Conservation (phyloP, 495 filamentous ascomycete genomes). For the Umbilicaria muhlenbergii region DNA sequence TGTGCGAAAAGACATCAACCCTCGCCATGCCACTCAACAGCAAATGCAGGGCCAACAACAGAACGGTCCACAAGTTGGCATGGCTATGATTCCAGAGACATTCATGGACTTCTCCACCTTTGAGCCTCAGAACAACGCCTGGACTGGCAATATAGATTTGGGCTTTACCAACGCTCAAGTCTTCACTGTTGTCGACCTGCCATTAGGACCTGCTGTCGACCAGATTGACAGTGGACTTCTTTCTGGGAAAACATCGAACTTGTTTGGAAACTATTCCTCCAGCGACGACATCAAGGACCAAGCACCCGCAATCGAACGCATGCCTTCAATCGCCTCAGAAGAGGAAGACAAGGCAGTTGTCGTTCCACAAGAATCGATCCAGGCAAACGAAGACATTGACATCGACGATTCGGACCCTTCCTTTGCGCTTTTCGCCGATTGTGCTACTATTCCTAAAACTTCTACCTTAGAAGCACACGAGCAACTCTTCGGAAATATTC, state of each 20-base stretch:
- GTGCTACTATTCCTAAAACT: constrained; percentile 16
- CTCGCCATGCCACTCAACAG: constrained; percentile 30
- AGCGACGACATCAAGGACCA: constrained; percentile 34
- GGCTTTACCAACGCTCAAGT: constrained; percentile 57
- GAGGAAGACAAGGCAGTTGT: constrained; percentile 17
- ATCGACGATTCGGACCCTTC: constrained; percentile 45
- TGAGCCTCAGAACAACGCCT: constrained; percentile 34
- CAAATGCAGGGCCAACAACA: constrained; percentile 40
- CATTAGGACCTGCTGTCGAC: constrained; percentile 48
- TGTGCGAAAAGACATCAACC: constrained; percentile 46
- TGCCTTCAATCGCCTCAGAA: constrained; percentile 19
- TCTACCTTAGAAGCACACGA: constrained; percentile 8
- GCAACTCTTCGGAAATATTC: constrained; percentile 37
- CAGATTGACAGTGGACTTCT: constrained; percentile 38
- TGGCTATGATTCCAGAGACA: constrained; percentile 63
- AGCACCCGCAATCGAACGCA: constrained; percentile 28
- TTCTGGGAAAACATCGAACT: constrained; percentile 47
- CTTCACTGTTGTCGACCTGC: constrained; percentile 63
- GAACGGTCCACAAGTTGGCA: constrained; percentile 34
- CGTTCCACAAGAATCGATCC: constrained; percentile 11
- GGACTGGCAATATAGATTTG: constrained; percentile 37
- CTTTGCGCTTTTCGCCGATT: constrained; percentile 41
- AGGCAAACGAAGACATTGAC: constrained; percentile 28
- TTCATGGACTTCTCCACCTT: constrained; percentile 50
- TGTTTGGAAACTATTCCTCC: constrained; percentile 18